Conservation (phyloP, 805 yeast species). For the Priceomyces melissophilus region DNA sequence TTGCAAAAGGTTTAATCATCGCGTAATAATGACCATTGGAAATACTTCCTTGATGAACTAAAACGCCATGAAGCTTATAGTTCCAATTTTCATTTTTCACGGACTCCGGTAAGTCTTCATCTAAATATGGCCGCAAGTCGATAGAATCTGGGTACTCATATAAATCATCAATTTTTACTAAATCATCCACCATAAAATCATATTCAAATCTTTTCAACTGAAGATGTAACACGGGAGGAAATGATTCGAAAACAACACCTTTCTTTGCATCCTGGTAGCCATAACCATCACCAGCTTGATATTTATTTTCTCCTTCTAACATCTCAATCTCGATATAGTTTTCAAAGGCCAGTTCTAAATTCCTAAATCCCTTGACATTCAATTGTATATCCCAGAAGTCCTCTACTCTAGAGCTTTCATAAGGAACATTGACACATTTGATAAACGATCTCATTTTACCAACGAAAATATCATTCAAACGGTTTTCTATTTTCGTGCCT, state of each 20-base stretch:
- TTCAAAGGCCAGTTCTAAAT: constrained; percentile 71
- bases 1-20: constrained; percentile 73
- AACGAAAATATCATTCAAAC: constrained; percentile 76
- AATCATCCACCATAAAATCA: constrained; percentile 82
- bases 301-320: constrained; percentile 92
- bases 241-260: constrained; percentile 86
- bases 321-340: constrained; percentile 87
- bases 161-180: constrained; percentile 88
- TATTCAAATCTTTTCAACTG: constrained; percentile 94
- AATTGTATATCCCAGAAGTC: constrained; percentile 98
- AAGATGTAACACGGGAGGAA: constrained; percentile 90
- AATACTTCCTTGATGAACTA: constrained; percentile 94
- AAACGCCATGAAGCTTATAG: constrained; percentile 86
- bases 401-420: constrained; percentile 86
- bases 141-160: constrained; percentile 84
- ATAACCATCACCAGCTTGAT: constrained; percentile 77
- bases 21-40: constrained; percentile 97
- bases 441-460: constrained; percentile 96
- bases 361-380: constrained; percentile 79
- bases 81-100: constrained; percentile 58
- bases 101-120: constrained; percentile 45
- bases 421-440: constrained; percentile 88
- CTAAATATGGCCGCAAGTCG: constrained; percentile 77
- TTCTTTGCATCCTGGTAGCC: constrained; percentile 96
- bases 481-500: constrained; percentile 61